Evolutionary conservation across 2,329 filamentous ascomycete species (phyloP).

Genomic region (Xylaria sp.): DNA sequence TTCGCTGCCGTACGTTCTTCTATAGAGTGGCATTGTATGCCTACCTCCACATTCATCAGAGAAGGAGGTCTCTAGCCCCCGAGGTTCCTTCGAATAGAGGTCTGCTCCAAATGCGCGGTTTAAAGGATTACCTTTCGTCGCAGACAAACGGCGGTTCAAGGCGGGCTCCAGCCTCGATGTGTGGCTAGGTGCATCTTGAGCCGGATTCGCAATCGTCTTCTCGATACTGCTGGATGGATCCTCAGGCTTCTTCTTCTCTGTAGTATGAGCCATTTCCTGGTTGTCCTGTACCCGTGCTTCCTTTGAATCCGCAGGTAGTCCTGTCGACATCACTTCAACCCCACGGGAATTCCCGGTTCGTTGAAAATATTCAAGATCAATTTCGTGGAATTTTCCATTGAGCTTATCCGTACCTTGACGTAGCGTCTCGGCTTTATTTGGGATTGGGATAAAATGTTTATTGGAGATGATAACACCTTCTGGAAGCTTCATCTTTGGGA

Average conservation of each 20-base stretch:
- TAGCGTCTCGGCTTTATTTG: slow-evolving; percentile 30
- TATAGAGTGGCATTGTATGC: slow-evolving; percentile 52
- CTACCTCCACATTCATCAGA: slow-evolving; percentile 55
- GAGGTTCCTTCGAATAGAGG: slow-evolving; percentile 57
- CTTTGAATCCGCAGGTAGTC: slow-evolving; percentile 7
- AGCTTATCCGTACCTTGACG: slow-evolving; percentile 49
- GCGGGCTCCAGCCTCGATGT: slow-evolving; percentile 39
- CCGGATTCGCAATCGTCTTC: slow-evolving; percentile 44
- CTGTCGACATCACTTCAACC: neutral
- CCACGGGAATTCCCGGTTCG: slow-evolving; percentile 53
- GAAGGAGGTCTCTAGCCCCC: slow-evolving; percentile 62
- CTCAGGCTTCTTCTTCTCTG: slow-evolving; percentile 44
- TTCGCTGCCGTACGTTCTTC: slow-evolving; percentile 51
- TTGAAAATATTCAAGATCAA: slow-evolving; percentile 56
- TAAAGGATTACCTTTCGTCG: slow-evolving; percentile 9
- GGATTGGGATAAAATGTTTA: slow-evolving; percentile 8
- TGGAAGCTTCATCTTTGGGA: slow-evolving; percentile 40
- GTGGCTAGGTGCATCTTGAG: slow-evolving; percentile 45
- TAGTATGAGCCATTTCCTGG: slow-evolving; percentile 39
- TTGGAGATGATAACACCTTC: slow-evolving; percentile 28
- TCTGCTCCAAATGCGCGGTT: slow-evolving; percentile 43
- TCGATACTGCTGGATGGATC: slow-evolving; percentile 41
- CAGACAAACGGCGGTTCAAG: slow-evolving; percentile 28
- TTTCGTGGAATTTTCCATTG: slow-evolving; percentile 47
- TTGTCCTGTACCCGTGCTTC: slow-evolving; percentile 25